Percentiles rank a stretch among this genome's conserved stretches.
phyloP scores from a whole-genome alignment of 306 rosid genomes.

The Begonia fuchsioides region DNA sequence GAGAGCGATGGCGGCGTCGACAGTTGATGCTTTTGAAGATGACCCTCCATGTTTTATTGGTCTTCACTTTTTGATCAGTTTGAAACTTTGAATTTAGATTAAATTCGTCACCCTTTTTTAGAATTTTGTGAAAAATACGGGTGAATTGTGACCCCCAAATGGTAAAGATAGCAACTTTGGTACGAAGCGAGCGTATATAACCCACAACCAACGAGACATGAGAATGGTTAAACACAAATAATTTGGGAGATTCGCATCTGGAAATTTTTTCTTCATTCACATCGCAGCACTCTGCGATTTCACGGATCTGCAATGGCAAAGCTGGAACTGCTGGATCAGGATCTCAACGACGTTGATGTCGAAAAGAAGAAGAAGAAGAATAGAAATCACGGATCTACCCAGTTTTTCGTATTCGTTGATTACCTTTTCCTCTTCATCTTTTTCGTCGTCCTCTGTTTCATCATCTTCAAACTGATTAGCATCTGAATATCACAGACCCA shows the following conservation, averaged over 20 bases:
- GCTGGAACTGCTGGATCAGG: constrained; percentile 25
- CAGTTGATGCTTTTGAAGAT: constrained; percentile 12
- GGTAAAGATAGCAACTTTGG: too few relatives aligned
- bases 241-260: too few relatives aligned
- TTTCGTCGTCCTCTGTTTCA: constrained; percentile 40
- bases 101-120: too few relatives aligned
- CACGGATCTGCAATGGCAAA: constrained; percentile 29
- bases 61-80: too few relatives aligned
- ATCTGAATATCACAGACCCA: constrained; percentile 17
- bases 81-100: too few relatives aligned
- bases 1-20: constrained; percentile 3
- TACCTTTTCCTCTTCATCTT: constrained; percentile 53
- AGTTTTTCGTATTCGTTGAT: constrained; percentile 57
- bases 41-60: constrained; percentile 21
- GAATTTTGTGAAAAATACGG: too few relatives aligned
- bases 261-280: too few relatives aligned
- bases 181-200: too few relatives aligned
- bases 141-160: too few relatives aligned
- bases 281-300: too few relatives aligned
- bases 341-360: constrained; percentile 10
- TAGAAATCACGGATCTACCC: constrained; percentile 45
- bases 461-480: constrained; percentile 36
- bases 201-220: too few relatives aligned
- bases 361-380: constrained; percentile 16
- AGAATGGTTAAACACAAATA: too few relatives aligned